phyloP scores from a whole-genome alignment of 176 grass and related monocot genomes.

The Olyra latifolia region DNA sequence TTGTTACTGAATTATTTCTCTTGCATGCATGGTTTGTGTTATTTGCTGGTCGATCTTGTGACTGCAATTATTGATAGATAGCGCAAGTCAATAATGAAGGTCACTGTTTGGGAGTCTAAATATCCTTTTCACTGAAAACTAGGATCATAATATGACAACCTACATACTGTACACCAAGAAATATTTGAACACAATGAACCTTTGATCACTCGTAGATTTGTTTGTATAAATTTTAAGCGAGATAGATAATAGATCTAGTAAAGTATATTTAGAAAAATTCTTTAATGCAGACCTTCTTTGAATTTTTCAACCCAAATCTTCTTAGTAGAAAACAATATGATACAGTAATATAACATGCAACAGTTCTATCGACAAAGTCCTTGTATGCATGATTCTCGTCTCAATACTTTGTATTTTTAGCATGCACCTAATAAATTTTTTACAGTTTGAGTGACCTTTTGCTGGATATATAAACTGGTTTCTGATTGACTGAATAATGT shows the following conservation, averaged over 20 bases:
- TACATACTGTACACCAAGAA: constrained; percentile 20
- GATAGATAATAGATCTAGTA: not conserved
- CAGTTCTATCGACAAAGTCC: not conserved
- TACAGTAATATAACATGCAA: not conserved
- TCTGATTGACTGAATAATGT: not conserved
- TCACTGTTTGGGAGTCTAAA: constrained; percentile 38
- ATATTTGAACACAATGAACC: constrained; percentile 28
- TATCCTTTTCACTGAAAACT: constrained; percentile 27
- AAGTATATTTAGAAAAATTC: not conserved
- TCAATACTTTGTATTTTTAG: not conserved
- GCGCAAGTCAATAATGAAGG: constrained; percentile 42
- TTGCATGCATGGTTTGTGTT: not conserved
- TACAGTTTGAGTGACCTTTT: not conserved
- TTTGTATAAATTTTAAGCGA: not conserved
- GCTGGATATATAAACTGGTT: not conserved
- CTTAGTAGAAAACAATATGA: not conserved
- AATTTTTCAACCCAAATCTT: not conserved
- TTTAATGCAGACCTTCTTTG: not conserved
- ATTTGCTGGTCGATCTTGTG: not conserved
- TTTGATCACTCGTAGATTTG: not conserved
- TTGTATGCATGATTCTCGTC: not conserved
- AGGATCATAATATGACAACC: constrained; percentile 24
- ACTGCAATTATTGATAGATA: constrained; percentile 44
- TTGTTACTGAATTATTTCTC: not conserved
- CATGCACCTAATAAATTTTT: not conserved